Conservation (phyloP, 805 yeast species). For the Lachancea lanzarotensis region DNA sequence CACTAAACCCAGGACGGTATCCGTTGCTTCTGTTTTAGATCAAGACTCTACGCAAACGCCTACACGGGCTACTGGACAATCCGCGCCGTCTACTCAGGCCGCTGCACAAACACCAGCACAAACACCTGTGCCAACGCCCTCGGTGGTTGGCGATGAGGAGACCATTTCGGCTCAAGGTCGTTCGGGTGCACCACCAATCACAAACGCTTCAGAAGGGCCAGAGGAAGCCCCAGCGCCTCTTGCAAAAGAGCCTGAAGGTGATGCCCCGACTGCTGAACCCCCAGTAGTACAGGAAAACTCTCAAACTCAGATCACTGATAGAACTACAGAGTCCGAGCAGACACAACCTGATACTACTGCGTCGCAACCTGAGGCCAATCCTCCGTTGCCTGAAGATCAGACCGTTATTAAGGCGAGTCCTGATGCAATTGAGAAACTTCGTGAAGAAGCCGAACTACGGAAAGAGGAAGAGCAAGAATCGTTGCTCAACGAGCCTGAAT, state of each 20-base stretch:
- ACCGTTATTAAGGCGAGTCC: constrained; percentile 32
- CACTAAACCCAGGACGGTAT: background rate
- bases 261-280: background rate
- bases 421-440: constrained; percentile 34
- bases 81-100: background rate
- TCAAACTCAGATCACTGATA: background rate
- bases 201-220: background rate
- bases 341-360: background rate
- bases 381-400: constrained; percentile 3
- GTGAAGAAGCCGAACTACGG: constrained; percentile 37
- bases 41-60: background rate
- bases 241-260: background rate
- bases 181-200: background rate
- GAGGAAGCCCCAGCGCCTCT: background rate
- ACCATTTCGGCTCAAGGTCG: background rate
- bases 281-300: background rate
- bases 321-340: background rate
- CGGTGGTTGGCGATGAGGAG: background rate
- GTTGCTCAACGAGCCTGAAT: constrained; percentile 10
- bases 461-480: constrained; percentile 32
- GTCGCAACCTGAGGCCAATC: background rate
- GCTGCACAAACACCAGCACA: background rate
- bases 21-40: background rate
- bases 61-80: too few relatives aligned
- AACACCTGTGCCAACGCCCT: too few relatives aligned